Percentiles rank a stretch among this genome's conserved stretches.
phyloP scores from a whole-genome alignment of 2,329 filamentous ascomycete genomes.

The Boeremia lycopersici region DNA sequence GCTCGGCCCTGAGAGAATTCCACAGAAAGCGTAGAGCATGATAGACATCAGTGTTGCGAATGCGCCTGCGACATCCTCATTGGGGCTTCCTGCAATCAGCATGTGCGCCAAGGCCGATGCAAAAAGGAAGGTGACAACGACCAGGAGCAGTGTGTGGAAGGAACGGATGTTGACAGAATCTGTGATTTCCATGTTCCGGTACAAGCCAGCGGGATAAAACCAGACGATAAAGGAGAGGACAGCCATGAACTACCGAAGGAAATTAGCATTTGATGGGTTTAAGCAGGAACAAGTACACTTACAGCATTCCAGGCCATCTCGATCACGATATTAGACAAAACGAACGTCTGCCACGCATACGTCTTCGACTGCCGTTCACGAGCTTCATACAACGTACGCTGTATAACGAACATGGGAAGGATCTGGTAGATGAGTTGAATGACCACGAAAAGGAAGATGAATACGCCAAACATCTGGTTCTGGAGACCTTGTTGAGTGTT shows the following conservation, averaged over 20 bases:
- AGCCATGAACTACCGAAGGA: constrained; percentile 53
- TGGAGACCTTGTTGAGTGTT: constrained; percentile 51
- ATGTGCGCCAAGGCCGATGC: constrained; percentile 73
- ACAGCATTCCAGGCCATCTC: constrained; percentile 63
- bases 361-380: constrained; percentile 68
- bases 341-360: constrained; percentile 76
- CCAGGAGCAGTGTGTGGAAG: constrained; percentile 69
- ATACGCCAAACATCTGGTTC: constrained; percentile 57
- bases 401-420: constrained; percentile 63
- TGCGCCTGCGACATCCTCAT: constrained; percentile 70
- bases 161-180: constrained; percentile 63
- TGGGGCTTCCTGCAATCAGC: constrained; percentile 71
- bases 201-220: constrained; percentile 70
- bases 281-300: constrained; percentile 56
- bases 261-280: constrained; percentile 1
- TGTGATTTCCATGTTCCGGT: constrained; percentile 68
- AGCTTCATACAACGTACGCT: constrained; percentile 63
- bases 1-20: constrained; percentile 65
- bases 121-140: constrained; percentile 67
- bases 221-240: constrained; percentile 61
- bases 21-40: constrained; percentile 52
- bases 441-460: constrained; percentile 54
- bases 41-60: constrained; percentile 65
- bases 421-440: constrained; percentile 53
- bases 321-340: constrained; percentile 71